These are phyloP conservation scores for Suillus brevipes DNA, from an alignment of 768 basidiomycete genomes.

Conservation along the genomic window DNA sequence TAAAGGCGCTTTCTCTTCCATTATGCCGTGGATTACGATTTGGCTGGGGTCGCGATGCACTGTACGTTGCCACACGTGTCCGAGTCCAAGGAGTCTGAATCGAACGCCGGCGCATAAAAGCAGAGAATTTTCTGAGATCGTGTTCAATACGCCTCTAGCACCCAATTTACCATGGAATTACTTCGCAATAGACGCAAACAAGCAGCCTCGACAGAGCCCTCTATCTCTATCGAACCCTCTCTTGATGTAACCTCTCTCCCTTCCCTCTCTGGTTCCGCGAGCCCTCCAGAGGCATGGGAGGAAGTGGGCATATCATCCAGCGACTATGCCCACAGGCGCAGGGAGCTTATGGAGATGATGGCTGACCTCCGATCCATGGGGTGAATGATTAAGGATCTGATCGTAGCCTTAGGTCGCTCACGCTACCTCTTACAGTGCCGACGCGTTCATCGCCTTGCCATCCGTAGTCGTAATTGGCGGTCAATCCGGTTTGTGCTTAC, in stretches of 20 bases:
- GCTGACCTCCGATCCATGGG: constrained; percentile 37
- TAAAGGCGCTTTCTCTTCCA: neutral
- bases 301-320: constrained; percentile 28
- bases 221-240: neutral
- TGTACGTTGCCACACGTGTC: neutral
- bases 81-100: neutral
- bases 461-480: constrained; percentile 53
- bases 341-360: constrained; percentile 41
- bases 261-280: neutral
- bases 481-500: constrained; percentile 43
- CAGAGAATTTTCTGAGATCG: neutral
- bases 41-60: neutral
- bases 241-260: constrained; percentile 4
- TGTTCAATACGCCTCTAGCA: neutral
- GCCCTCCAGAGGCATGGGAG: neutral
- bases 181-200: constrained; percentile 2
- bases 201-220: neutral
- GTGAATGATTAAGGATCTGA: constrained; percentile 17
- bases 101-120: neutral
- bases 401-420: neutral
- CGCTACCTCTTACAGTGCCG: constrained; percentile 30
- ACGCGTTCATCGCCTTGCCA: constrained; percentile 49
- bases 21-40: neutral
- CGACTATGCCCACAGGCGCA: constrained; percentile 43
- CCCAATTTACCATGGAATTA: neutral